A percentile compares a stretch with the other conserved stretches of the same genome.
Conservation (phyloP, 1,284 basidiomycete species). For the Lignosus rhinocerotis region DNA sequence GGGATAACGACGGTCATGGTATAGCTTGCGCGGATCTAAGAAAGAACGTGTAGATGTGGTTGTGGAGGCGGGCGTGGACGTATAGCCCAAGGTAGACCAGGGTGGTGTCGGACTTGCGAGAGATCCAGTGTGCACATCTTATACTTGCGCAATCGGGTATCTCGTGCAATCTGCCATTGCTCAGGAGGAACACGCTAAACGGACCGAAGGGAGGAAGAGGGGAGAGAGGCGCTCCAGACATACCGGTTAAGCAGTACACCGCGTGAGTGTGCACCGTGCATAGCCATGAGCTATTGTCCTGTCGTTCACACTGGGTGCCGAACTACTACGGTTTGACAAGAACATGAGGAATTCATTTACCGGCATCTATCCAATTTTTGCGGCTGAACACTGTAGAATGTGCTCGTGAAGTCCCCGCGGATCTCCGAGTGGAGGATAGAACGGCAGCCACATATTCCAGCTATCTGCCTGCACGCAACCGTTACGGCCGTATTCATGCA, state of each 20-base stretch:
- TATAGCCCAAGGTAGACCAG: not conserved
- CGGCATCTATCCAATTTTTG: not conserved
- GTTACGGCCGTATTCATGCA: not conserved
- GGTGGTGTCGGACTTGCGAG: not conserved
- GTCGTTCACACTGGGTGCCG: constrained; percentile 16
- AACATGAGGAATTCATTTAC: constrained; percentile 16
- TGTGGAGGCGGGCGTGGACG: not conserved
- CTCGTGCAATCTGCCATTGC: not conserved
- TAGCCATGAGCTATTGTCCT: constrained; percentile 7
- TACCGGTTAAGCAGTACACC: constrained; percentile 12
- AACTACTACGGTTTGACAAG: constrained; percentile 10
- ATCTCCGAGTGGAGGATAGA: constrained; percentile 8
- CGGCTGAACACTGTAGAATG: not conserved
- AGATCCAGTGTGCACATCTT: not conserved
- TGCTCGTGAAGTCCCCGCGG: constrained; percentile 3
- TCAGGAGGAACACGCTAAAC: not conserved
- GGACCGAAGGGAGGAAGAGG: not conserved
- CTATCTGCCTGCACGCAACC: constrained; percentile 1
- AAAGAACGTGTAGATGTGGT: constrained; percentile 1
- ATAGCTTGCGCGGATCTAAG: not conserved
- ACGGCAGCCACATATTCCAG: constrained; percentile 2
- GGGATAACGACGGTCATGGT: not conserved
- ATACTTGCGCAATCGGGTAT: not conserved
- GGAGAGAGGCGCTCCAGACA: constrained; percentile 8
- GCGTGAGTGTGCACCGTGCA: constrained; percentile 4